Conservation (phyloP, 805 yeast species). For the Yamadazyma phyllophila region DNA sequence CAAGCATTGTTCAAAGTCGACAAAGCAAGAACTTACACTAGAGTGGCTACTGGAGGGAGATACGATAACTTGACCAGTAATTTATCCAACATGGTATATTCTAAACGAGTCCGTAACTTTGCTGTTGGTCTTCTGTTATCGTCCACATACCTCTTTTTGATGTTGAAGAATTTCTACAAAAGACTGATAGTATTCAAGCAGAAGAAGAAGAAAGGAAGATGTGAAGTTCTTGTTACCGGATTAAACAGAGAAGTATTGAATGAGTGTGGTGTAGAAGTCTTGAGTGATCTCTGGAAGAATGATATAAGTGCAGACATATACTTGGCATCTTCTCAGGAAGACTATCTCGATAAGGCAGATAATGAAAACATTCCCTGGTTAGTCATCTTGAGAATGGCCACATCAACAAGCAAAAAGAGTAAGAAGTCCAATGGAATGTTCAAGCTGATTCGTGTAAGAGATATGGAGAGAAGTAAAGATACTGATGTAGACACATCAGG, state of each 20-base stretch:
- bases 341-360: conserved; percentile 59
- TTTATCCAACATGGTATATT: conserved; percentile 50
- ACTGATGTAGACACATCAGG: conserved; percentile 56
- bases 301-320: conserved; percentile 74
- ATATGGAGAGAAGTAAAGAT: conserved; percentile 59
- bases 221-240: conserved; percentile 80
- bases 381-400: conserved; percentile 66
- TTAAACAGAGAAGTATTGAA: conserved; percentile 55
- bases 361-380: conserved; percentile 75
- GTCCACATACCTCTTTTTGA: conserved; percentile 36
- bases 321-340: conserved; percentile 48
- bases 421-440: conserved; percentile 37
- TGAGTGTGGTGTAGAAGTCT: conserved; percentile 60
- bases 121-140: conserved; percentile 90
- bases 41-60: conserved; percentile 90
- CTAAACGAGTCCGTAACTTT: conserved; percentile 24
- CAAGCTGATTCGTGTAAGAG: conserved; percentile 75
- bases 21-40: conserved; percentile 40
- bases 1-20: conserved; percentile 73
- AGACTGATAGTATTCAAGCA: conserved; percentile 17
- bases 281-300: conserved; percentile 68
- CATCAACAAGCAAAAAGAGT: conserved; percentile 25
- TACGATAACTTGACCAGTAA: conserved; percentile 73
- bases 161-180: conserved; percentile 30
- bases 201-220: conserved; percentile 44